These are phyloP conservation scores for Phytophthora sp. DNA, from an alignment of 352 stramenopile genomes.

Conservation along the genomic window DNA sequence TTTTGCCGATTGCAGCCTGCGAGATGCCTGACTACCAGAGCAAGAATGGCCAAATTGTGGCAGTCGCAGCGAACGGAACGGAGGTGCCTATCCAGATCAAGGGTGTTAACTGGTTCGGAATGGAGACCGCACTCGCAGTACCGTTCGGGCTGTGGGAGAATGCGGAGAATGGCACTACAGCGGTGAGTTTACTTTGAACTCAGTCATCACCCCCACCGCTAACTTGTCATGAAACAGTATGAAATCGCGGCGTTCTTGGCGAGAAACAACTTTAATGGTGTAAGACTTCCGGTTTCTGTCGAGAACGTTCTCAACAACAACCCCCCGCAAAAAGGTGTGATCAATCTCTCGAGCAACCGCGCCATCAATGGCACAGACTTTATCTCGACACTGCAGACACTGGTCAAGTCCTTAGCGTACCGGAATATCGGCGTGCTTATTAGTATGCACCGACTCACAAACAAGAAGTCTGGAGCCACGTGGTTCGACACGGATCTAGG, in stretches of 20 bases:
- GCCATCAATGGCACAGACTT: slow-evolving; percentile 76
- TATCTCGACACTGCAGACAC: slow-evolving; percentile 73
- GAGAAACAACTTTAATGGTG: slow-evolving; percentile 87
- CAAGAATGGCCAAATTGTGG: slow-evolving; percentile 70
- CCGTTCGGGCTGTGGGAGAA: slow-evolving; percentile 85
- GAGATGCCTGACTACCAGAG: slow-evolving; percentile 77
- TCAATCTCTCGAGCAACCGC: slow-evolving; percentile 75
- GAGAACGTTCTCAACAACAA: slow-evolving; percentile 78
- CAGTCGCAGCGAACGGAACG: slow-evolving; percentile 70
- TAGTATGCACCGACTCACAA: slow-evolving; percentile 74
- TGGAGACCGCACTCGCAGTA: slow-evolving; percentile 71
- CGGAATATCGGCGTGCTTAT: slow-evolving; percentile 79
- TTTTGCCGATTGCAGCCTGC: too few relatives aligned
- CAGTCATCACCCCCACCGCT: background rate
- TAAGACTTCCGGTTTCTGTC: slow-evolving; percentile 69
- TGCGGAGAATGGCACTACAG: slow-evolving; percentile 71
- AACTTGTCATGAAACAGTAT: slow-evolving; percentile 43
- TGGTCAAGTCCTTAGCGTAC: slow-evolving; percentile 71
- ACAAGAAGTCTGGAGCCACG: slow-evolving; percentile 56
- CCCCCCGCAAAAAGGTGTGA: slow-evolving; percentile 55
- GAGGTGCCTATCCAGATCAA: slow-evolving; percentile 76
- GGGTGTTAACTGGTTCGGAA: slow-evolving; percentile 82
- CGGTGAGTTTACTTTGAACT: slow-evolving; percentile 18
- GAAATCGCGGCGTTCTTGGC: slow-evolving; percentile 77
- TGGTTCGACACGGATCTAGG: slow-evolving; percentile 65